Evolutionary conservation across 805 yeast species (phyloP), one percentile per base, ranked within the genome.

Genomic region (Candida tallmaniae): DNA sequence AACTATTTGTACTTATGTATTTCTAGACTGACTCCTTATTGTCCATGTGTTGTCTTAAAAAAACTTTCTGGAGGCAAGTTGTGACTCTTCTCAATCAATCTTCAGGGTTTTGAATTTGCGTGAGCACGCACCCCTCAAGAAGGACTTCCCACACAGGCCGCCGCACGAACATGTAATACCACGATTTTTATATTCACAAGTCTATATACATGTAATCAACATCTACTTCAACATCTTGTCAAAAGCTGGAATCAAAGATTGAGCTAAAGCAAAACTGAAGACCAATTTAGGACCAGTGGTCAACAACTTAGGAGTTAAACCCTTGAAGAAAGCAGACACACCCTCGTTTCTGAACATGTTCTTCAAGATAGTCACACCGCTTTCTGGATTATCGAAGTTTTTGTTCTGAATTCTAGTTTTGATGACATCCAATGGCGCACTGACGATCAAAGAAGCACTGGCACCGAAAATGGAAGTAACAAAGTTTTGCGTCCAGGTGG

Each of bases 251-350:
- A 93, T 93, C 69, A 93, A 77, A 26, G 96, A 75, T 70, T 90
- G 98, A 28, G 98, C 98, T 60, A 90, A 68, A 7, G 98, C 98
- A 57, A 90, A 90, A n/a, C 96, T 86, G 62, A 93, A 93, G 35
- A 93, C 98, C 53, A 93, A 76, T 70, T 93, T 93, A 36, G 98
- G 98, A 48, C 98, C 98, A 23, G 98, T 89, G 31, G 98, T 93
- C 61, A 93, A 75, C 55, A 93, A 75, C 66, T 93, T 93, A 42
- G 98, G 98, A 40, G 95, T 85, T 56, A 93, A 76, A 29, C 98
- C 98, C 69, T 90, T 90, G 77, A 93, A 90, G 70, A 90, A 93
- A 11, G 97, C 74, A 19, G 88, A 51, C 41, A 85, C 32, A 44
- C 97, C 98, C 69, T 93, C 98, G 56, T 83, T 86, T 60, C 78